Conservation (phyloP, 768 basidiomycete species). For the Neoboletus brunneissimus region DNA sequence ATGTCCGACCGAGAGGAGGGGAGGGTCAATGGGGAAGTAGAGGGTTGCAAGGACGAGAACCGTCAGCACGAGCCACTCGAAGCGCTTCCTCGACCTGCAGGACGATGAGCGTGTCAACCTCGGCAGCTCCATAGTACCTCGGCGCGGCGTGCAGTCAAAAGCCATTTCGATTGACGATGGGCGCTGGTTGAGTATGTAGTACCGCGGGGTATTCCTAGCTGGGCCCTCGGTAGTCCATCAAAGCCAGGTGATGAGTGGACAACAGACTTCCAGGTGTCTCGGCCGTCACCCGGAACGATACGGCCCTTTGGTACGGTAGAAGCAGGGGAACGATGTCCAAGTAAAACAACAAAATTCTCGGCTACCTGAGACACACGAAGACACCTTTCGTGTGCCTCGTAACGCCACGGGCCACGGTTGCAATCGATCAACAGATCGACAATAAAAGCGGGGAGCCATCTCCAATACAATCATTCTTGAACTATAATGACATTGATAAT, state of each 20-base stretch:
- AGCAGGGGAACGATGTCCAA: not conserved
- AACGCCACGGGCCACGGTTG: not conserved
- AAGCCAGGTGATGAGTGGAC: too few relatives aligned
- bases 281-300: not conserved
- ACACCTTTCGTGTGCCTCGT: not conserved
- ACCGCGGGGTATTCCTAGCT: not conserved
- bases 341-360: not conserved
- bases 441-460: not conserved
- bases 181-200: not conserved
- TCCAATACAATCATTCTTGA: not conserved
- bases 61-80: conserved; percentile 12
- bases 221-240: too few relatives aligned
- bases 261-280: not conserved
- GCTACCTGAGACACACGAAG: not conserved
- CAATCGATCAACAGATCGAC: not conserved
- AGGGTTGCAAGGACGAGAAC: conserved; percentile 14
- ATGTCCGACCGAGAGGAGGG: not conserved
- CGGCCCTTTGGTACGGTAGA: not conserved
- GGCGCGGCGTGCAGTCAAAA: not conserved
- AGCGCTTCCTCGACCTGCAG: conserved; percentile 6
- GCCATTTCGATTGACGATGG: conserved; percentile 13
- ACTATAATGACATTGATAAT: not conserved
- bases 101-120: not conserved
- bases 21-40: conserved; percentile 11
- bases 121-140: not conserved